phyloP scores from a whole-genome alignment of 2,329 filamentous ascomycete species.

The Bimuria novae-zelandiae region DNA sequence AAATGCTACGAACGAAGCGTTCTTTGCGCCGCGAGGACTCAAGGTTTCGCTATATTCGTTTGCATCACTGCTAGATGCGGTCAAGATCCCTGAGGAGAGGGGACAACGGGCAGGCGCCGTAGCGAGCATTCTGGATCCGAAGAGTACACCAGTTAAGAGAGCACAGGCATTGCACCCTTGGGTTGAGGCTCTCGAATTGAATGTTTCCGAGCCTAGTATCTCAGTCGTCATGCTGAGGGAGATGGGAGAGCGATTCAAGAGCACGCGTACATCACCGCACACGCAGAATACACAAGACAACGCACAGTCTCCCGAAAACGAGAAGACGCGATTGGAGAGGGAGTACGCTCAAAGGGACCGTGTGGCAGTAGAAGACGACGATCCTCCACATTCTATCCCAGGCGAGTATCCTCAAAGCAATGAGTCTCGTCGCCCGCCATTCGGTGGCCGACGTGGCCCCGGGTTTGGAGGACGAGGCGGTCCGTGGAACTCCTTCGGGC shows the following conservation, averaged over 20 bases:
- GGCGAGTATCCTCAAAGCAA: constrained; percentile 9
- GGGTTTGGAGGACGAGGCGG: constrained; percentile 1
- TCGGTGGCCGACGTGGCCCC: constrained; percentile 6
- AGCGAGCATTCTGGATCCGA: constrained; percentile 19
- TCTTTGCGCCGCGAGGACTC: constrained; percentile 40
- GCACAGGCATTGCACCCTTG: constrained; percentile 36
- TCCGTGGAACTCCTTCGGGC: constrained; percentile 1
- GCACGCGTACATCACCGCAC: neutral
- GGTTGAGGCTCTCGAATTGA: constrained; percentile 32
- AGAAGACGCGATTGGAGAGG: constrained; percentile 2
- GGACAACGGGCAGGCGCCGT: constrained; percentile 29
- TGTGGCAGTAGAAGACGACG: constrained; percentile 16
- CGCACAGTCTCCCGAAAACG: neutral
- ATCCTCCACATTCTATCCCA: constrained; percentile 34
- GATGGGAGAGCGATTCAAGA: constrained; percentile 19
- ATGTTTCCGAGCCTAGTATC: constrained; percentile 22
- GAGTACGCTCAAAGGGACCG: constrained; percentile 1
- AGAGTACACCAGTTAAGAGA: constrained; percentile 18
- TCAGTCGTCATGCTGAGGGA: constrained; percentile 21
- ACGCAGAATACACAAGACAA: neutral
- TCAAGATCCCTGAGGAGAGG: constrained; percentile 27
- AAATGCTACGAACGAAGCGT: constrained; percentile 32
- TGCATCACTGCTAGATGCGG: constrained; percentile 22
- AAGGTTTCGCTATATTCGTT: constrained; percentile 32
- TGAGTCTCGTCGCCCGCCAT: neutral